A percentile compares a stretch with the other conserved stretches of the same genome.
Evolutionary conservation across 495 filamentous ascomycete genomes (phyloP).

Genomic region (Neurospora tetrasperma): DNA sequence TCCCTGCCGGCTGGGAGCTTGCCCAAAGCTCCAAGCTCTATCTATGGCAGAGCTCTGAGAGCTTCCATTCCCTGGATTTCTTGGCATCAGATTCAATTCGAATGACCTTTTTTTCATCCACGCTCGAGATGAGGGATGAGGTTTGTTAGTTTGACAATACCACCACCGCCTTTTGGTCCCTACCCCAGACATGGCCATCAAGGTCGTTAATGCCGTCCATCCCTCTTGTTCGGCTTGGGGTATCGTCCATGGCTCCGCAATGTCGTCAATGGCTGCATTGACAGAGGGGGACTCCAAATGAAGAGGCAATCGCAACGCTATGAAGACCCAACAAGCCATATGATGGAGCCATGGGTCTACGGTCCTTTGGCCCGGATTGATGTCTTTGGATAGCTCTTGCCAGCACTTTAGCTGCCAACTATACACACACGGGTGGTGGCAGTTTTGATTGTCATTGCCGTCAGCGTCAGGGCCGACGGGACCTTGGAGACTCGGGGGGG

Average conservation of each 20-base stretch:
- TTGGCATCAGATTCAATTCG: background rate
- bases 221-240: background rate
- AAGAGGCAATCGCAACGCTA: background rate
- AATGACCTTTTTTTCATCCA: background rate
- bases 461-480: background rate
- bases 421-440: background rate
- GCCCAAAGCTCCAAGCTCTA: background rate
- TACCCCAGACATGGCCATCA: background rate
- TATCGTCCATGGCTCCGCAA: background rate
- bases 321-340: background rate
- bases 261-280: constrained; percentile 1
- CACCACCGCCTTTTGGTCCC: background rate
- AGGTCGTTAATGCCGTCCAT: background rate
- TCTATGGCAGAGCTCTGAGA: background rate
- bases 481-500: background rate
- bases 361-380: background rate
- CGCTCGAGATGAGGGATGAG: background rate
- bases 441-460: background rate
- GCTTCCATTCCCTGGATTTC: background rate
- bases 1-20: background rate
- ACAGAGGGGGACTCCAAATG: background rate
- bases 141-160: background rate
- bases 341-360: background rate
- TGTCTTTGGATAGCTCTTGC: background rate
- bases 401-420: background rate